These are phyloP conservation scores for Ceriops decandra DNA, from an alignment of 345 rosid species.

Conservation along the genomic window DNA sequence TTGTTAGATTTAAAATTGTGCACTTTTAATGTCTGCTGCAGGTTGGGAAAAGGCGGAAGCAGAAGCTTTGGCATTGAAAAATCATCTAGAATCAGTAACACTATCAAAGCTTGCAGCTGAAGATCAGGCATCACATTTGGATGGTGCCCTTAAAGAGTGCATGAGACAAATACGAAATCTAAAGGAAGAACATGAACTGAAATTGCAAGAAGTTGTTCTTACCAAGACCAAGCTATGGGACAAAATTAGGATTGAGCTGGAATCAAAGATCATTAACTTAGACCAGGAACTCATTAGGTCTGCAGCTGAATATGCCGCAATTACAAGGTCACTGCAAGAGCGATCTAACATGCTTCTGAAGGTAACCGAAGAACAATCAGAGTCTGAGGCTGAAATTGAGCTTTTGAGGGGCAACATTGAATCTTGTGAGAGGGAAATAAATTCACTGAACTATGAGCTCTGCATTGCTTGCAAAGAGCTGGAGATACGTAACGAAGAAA, in stretches of 20 bases:
- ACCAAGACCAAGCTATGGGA: conserved; percentile 72
- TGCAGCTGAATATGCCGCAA: conserved; percentile 75
- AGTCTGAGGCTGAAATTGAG: conserved; percentile 87
- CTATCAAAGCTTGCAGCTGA: conserved; percentile 82
- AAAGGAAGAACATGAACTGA: conserved; percentile 87
- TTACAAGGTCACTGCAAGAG: conserved; percentile 82
- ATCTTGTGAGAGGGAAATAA: conserved; percentile 81
- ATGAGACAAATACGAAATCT: conserved; percentile 88
- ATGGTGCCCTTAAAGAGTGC: conserved; percentile 96
- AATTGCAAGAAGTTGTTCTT: conserved; percentile 58
- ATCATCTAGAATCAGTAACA: conserved; percentile 73
- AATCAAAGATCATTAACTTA: conserved; percentile 51
- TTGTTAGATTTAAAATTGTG: not conserved
- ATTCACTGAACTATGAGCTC: conserved; percentile 75
- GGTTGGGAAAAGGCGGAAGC: conserved; percentile 99
- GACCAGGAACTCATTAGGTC: conserved; percentile 79
- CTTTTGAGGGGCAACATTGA: conserved; percentile 73
- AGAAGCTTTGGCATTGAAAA: conserved; percentile 85
- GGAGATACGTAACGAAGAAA: conserved; percentile 92
- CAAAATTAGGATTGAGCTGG: conserved; percentile 67
- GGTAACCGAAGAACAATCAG: conserved; percentile 67
- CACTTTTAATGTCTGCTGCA: conserved; percentile 24
- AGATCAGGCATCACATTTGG: conserved; percentile 85
- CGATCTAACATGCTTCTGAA: conserved; percentile 72
- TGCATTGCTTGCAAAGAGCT: conserved; percentile 75